These are phyloP conservation scores for Cephalotrichum gorgonifer DNA, from an alignment of 2,329 filamentous ascomycete species.

Conservation along the genomic window DNA sequence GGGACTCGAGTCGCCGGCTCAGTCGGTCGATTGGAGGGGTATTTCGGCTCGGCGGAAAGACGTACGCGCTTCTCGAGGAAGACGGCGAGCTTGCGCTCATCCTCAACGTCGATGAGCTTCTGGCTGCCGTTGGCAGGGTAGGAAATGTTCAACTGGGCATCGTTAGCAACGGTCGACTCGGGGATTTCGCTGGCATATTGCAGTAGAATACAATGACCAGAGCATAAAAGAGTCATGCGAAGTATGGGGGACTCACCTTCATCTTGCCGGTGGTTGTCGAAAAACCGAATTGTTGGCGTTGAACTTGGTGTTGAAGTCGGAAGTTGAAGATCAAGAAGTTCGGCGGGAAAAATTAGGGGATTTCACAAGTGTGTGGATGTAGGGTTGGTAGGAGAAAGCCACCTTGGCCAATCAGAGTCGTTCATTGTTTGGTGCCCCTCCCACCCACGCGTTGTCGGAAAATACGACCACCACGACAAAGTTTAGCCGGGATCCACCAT, in stretches of 20 bases:
- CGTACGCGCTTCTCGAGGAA: slow-evolving; percentile 96
- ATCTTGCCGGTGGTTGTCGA: slow-evolving; percentile 30
- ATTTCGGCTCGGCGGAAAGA: slow-evolving; percentile 15
- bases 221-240: too few relatives aligned
- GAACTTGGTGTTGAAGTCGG: slow-evolving; percentile 1
- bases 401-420: slow-evolving; percentile 20
- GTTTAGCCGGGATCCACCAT: slow-evolving; percentile 1
- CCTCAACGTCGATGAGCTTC: slow-evolving; percentile 97
- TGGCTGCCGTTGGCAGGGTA: slow-evolving; percentile 99
- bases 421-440: not conserved
- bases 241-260: slow-evolving; percentile 26
- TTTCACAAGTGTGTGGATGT: slow-evolving; percentile 28
- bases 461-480: not conserved
- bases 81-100: slow-evolving; percentile 97
- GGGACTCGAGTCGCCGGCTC: not conserved
- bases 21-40: not conserved
- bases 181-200: not conserved
- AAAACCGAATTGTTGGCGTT: not conserved
- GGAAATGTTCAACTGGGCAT: slow-evolving; percentile 50
- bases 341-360: slow-evolving; percentile 7
- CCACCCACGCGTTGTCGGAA: not conserved
- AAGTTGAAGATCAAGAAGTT: slow-evolving; percentile 2
- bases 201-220: not conserved
- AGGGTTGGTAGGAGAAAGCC: slow-evolving; percentile 22
- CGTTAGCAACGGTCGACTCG: not conserved